A percentile compares a stretch with the other conserved stretches of the same genome.
These are phyloP conservation scores for Calonectria henricotiae DNA, from an alignment of 2,329 filamentous ascomycete species.

Conservation along the genomic window DNA sequence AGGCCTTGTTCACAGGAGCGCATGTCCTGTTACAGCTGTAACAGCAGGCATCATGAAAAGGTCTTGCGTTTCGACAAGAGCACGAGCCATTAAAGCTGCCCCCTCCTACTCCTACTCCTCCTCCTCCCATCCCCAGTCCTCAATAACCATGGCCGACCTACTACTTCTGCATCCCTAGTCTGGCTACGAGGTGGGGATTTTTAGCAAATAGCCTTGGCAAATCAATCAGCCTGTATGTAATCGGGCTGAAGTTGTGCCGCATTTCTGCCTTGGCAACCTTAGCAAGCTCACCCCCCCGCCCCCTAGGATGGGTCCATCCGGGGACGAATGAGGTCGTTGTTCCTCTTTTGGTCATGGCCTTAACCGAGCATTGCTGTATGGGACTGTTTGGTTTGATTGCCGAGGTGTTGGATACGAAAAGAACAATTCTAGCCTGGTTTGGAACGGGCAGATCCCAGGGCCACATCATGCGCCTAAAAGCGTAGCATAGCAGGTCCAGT, in stretches of 20 bases:
- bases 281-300: neutral
- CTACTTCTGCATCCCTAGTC: conserved; percentile 18
- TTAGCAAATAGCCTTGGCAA: conserved; percentile 22
- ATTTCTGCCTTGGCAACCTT: conserved; percentile 4
- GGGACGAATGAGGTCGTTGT: neutral
- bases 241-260: conserved; percentile 22
- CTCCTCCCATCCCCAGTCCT: neutral
- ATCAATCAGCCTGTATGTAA: conserved; percentile 16
- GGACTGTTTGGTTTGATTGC: neutral
- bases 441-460: too few species aligned
- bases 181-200: neutral
- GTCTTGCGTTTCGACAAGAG: neutral
- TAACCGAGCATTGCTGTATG: neutral
- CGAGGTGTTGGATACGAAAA: neutral
- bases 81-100: neutral
- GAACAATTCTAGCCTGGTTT: neutral
- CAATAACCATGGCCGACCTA: neutral
- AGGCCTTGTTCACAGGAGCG: neutral
- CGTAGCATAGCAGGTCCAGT: neutral
- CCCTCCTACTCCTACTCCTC: neutral
- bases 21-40: neutral
- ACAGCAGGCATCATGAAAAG: neutral
- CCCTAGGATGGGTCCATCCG: neutral
- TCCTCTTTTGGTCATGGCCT: neutral
- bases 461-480: neutral